These are phyloP conservation scores for Telopea speciosissima DNA, from an alignment of 177 flowering plant genomes.

Conservation along the genomic window DNA sequence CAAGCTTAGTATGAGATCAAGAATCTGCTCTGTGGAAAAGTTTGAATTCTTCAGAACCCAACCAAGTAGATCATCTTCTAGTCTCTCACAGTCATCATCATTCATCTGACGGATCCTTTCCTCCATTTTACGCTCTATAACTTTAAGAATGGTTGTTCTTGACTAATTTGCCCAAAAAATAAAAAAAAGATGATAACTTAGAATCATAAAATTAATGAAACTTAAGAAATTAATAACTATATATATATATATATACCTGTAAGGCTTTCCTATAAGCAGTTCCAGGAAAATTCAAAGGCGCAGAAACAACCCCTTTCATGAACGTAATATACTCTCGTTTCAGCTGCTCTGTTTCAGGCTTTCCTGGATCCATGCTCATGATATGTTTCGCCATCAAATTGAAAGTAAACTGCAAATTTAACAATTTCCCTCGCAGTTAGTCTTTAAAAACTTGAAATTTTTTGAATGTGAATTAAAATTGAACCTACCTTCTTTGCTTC, in stretches of 20 bases:
- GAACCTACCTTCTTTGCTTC: conserved; percentile 81
- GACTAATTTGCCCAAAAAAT: conserved; percentile 39
- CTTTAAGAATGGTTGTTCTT: conserved; percentile 56
- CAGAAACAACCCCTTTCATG: conserved; percentile 94
- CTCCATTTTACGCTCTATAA: conserved; percentile 71
- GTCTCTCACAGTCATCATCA: conserved; percentile 18
- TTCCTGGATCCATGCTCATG: conserved; percentile 88
- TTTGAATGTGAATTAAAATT: not conserved
- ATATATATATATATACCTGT: conserved; percentile 43
- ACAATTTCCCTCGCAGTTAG: not conserved
- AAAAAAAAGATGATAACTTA: not conserved
- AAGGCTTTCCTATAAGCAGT: conserved; percentile 80
- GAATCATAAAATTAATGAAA: not conserved
- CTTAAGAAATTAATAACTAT: not conserved
- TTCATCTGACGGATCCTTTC: conserved; percentile 35
- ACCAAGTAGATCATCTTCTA: conserved; percentile 71
- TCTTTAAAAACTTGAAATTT: not conserved
- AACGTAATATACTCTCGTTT: conserved; percentile 85
- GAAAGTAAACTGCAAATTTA: conserved; percentile 67
- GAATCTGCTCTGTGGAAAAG: conserved; percentile 77
- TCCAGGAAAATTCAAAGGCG: conserved; percentile 85
- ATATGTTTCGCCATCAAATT: conserved; percentile 94
- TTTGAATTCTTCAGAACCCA: conserved; percentile 81
- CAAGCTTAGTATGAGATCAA: conserved; percentile 74
- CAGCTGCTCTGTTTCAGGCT: conserved; percentile 66